A percentile compares a stretch with the other conserved stretches of the same genome.
Evolutionary conservation across 768 basidiomycete species (phyloP).

Genomic region (Panellus pusillus): DNA sequence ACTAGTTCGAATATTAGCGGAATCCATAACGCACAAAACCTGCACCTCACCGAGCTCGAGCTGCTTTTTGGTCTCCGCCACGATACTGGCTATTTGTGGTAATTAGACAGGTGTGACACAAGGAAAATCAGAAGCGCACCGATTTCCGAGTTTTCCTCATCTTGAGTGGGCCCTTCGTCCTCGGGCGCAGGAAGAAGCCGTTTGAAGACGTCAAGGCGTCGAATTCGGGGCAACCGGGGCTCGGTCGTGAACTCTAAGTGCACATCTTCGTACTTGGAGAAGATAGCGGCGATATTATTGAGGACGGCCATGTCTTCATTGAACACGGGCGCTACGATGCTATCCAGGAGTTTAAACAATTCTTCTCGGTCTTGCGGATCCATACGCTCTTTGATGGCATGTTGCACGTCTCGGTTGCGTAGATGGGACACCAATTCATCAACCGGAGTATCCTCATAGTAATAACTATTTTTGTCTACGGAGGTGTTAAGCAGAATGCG

Average conservation of each 20-base stretch:
- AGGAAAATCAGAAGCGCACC: not conserved
- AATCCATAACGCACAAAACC: not conserved
- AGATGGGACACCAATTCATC: constrained; percentile 17
- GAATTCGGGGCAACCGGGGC: constrained; percentile 16
- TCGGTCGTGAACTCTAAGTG: constrained; percentile 7
- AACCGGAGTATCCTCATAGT: constrained; percentile 14
- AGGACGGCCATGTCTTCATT: constrained; percentile 17
- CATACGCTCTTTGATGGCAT: constrained; percentile 12
- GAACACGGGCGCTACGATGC: constrained; percentile 12
- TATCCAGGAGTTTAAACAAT: constrained; percentile 13
- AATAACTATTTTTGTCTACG: constrained; percentile 19
- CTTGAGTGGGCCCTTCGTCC: constrained; percentile 4
- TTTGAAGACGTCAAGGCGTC: constrained; percentile 20
- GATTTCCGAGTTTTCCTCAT: constrained; percentile 2
- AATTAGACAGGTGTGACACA: not conserved
- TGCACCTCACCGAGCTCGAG: constrained; percentile 6
- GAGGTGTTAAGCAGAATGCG: not conserved
- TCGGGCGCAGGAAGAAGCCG: constrained; percentile 12
- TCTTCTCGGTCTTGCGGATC: constrained; percentile 2
- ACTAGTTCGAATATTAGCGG: constrained; percentile 1
- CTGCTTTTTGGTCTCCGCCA: not conserved
- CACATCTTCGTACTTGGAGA: constrained; percentile 21
- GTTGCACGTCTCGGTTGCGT: constrained; percentile 14
- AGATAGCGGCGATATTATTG: constrained; percentile 17
- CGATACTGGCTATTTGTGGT: not conserved